phyloP scores from a whole-genome alignment of 306 rosid genomes.

The Gillenia trifoliata region DNA sequence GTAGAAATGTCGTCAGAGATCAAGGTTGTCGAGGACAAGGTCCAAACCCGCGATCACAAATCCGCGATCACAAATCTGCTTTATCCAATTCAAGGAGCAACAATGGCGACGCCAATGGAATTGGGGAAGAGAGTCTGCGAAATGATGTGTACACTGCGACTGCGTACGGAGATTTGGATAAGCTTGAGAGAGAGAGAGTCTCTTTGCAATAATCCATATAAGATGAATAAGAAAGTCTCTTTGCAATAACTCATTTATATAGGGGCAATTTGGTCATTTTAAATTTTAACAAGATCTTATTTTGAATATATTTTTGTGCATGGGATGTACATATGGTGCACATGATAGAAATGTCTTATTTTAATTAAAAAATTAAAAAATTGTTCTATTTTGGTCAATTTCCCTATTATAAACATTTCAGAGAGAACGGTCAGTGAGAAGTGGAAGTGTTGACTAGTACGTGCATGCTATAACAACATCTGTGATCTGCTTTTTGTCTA shows the following conservation, averaged over 20 bases:
- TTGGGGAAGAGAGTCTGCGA: constrained; percentile 53
- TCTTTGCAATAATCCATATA: no score
- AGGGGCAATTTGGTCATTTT: no score
- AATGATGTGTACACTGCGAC: constrained; percentile 94
- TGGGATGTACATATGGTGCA: no score
- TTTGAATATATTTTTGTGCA: no score
- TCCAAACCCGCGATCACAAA: constrained; percentile 42
- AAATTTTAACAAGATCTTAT: no score
- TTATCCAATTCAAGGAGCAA: background rate
- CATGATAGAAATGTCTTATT: no score
- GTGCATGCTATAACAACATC: background rate
- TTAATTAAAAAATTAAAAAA: no score
- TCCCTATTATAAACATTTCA: no score
- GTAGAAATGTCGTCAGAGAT: constrained; percentile 82
- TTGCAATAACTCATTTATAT: no score
- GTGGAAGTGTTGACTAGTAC: background rate
- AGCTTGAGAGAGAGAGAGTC: constrained; percentile 84
- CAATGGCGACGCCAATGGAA: constrained; percentile 9
- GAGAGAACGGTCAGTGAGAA: background rate
- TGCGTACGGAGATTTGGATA: constrained; percentile 97
- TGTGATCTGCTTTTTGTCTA: background rate
- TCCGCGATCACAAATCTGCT: constrained; percentile 32
- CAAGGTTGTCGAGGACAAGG: constrained; percentile 93
- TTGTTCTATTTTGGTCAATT: no score
- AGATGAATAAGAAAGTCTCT: no score